phyloP scores from a whole-genome alignment of 2,329 filamentous ascomycete genomes.

The Didymosphaeria variabile region DNA sequence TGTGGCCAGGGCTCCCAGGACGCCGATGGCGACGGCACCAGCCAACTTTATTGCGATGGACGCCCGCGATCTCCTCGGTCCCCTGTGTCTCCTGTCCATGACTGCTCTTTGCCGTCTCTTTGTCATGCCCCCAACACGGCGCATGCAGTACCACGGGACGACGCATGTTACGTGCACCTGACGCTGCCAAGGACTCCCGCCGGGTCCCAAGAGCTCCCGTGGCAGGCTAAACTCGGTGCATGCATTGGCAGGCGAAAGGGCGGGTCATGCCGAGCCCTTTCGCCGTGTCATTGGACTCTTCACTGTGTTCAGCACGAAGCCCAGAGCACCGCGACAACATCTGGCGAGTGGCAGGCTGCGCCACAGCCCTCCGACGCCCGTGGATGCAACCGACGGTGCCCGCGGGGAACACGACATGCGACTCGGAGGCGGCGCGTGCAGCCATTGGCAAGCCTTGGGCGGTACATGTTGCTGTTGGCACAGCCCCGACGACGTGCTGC shows the following conservation, averaged over 20 bases:
- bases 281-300: too few relatives aligned
- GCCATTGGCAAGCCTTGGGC: conserved; percentile 6
- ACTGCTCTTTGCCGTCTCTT: background rate
- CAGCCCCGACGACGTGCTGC: conserved; percentile 3
- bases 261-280: conserved; percentile 1
- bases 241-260: conserved; percentile 1
- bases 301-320: too few relatives aligned
- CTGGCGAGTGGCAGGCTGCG: background rate
- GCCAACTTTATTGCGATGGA: background rate
- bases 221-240: conserved; percentile 1
- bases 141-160: background rate
- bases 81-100: background rate
- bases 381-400: conserved; percentile 2
- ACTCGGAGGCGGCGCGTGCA: conserved; percentile 8
- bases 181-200: conserved; percentile 11
- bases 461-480: background rate
- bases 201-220: conserved; percentile 1
- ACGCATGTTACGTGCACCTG: conserved; percentile 11
- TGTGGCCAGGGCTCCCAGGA: background rate
- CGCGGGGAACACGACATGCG: conserved; percentile 1
- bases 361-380: background rate
- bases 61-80: background rate
- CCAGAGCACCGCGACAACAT: background rate
- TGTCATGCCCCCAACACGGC: background rate
- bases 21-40: background rate